Base-by-base conservation (phyloP, 805 yeast genomes). In the Saccharomycopsis malanga region DNA sequence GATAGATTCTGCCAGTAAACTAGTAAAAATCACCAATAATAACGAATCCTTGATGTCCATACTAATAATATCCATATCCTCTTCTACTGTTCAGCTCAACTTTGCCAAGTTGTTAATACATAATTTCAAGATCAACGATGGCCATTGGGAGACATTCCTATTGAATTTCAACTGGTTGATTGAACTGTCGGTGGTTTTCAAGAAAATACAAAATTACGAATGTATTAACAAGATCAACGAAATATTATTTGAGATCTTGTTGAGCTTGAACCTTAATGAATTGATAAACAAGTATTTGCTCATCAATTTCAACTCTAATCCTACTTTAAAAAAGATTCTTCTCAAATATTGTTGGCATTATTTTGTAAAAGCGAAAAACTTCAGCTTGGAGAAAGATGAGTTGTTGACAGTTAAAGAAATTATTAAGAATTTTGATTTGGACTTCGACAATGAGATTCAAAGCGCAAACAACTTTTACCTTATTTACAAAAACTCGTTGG, bases 31-130 rank as follows among this genome's bases (percentile, higher is more conserved):
- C n/a, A 48, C 45, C n/a, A 51, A 51, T 25, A 39, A 51, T 24
- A 51, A 51, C 34, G 54, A 51, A 25, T 45, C 50, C 3, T 24
- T 51, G 34, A 15, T 51, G 39, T 39, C 50, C n/a, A 43, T 51
- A 24, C 38, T 48, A 14, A 27, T 51, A 9, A 51, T 51, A 3
- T 40, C 52, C 3, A 45, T 48, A 12, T 44, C 54, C 1, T 39
- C 52, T 3, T 17, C 48, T 14, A 45, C 44, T 9, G 34, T 49
- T 10, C 54, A 51, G 39, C 37, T 51, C 20, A 51, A 51, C 36
- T 51, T 51, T 44, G 52, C 54, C 24, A 48, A 48, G 30, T 39
- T 51, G 9, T 43, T 51, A 29, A 51, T 51, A 7, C 52, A 51
- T 29, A 51, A 51, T 36, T 45, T 34, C 38, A 51, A 51, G 24